Conservation (phyloP, 352 stramenopile genomes). For the Phytophthora pinifolia region DNA sequence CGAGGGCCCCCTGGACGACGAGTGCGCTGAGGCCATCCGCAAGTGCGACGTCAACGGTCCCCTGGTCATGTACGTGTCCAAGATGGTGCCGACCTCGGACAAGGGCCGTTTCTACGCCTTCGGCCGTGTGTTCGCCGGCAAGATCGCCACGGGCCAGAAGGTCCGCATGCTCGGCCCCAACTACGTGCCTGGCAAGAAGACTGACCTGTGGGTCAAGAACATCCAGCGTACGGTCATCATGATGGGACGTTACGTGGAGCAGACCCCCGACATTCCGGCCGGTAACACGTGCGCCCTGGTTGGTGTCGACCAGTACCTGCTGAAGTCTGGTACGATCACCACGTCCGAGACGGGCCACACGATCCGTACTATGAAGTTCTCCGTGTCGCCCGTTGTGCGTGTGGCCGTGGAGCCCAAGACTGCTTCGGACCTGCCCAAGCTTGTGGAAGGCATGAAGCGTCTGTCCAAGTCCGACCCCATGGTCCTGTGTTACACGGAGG, state of each 20-base stretch:
- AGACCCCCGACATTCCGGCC: slow-evolving; percentile 98
- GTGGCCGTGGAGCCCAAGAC: slow-evolving; percentile 99
- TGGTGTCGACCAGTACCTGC: slow-evolving; percentile 99
- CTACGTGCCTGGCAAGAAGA: slow-evolving; percentile 99
- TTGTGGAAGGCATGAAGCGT: slow-evolving; percentile 99
- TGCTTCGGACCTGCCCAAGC: slow-evolving; percentile 98
- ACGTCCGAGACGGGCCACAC: slow-evolving; percentile 97
- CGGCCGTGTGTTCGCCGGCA: slow-evolving; percentile 99
- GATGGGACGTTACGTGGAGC: slow-evolving; percentile 99
- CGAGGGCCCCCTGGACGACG: slow-evolving; percentile 98
- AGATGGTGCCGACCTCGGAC: slow-evolving; percentile 99
- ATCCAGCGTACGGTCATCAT: slow-evolving; percentile 99
- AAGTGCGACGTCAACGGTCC: slow-evolving; percentile 98
- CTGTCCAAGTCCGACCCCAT: slow-evolving; percentile 99
- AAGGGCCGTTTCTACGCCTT: slow-evolving; percentile 99
- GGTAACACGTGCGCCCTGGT: slow-evolving; percentile 99
- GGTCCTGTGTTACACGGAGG: slow-evolving; percentile 99
- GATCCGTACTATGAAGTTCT: slow-evolving; percentile 99
- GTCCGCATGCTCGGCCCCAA: slow-evolving; percentile 99
- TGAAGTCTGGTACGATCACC: slow-evolving; percentile 99
- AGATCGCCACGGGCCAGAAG: slow-evolving; percentile 98
- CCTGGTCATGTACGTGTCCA: slow-evolving; percentile 99
- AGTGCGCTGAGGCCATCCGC: slow-evolving; percentile 96
- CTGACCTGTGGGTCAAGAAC: slow-evolving; percentile 99
- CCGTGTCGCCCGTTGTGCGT: slow-evolving; percentile 98